Evolutionary conservation across 2,329 filamentous ascomycete genomes (phyloP).

Genomic region (Escovopsis weberi): DNA sequence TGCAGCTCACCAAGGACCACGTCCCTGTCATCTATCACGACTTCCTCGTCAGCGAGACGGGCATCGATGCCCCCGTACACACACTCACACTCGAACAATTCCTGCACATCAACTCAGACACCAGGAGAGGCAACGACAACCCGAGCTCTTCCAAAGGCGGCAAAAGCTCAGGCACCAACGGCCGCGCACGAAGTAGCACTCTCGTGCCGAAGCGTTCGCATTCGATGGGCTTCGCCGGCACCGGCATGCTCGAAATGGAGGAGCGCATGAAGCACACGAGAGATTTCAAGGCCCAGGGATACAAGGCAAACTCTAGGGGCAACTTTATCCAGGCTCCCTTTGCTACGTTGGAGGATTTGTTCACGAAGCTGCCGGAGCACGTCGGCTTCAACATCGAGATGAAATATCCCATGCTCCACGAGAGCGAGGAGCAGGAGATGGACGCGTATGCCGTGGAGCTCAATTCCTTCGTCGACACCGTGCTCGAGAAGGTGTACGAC

Average conservation of each 20-base stretch:
- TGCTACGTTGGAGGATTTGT: slow-evolving; percentile 87
- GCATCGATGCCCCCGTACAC: slow-evolving; percentile 92
- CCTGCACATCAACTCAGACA: slow-evolving; percentile 64
- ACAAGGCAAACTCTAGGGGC: slow-evolving; percentile 87
- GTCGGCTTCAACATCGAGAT: slow-evolving; percentile 98
- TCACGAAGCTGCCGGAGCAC: slow-evolving; percentile 63
- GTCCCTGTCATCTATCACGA: slow-evolving; percentile 98
- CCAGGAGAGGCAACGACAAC: slow-evolving; percentile 6
- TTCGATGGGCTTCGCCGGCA: slow-evolving; percentile 38
- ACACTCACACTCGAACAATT: slow-evolving; percentile 93
- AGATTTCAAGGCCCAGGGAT: slow-evolving; percentile 88
- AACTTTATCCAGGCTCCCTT: slow-evolving; percentile 94
- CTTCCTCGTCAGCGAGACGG: slow-evolving; percentile 93
- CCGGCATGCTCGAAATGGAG: slow-evolving; percentile 29
- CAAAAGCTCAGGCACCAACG: not conserved
- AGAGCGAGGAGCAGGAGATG: slow-evolving; percentile 92
- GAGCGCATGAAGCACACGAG: slow-evolving; percentile 96
- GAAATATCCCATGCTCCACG: slow-evolving; percentile 97
- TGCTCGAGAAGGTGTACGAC: slow-evolving; percentile 82
- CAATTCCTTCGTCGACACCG: slow-evolving; percentile 91
- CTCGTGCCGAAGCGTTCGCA: slow-evolving; percentile 34
- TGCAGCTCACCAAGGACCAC: slow-evolving; percentile 96
- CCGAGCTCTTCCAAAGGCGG: slow-evolving; percentile 6
- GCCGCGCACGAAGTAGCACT: slow-evolving; percentile 22
- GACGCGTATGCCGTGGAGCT: slow-evolving; percentile 91